Conservation (phyloP, 306 rosid genomes). For the Cucumis melo region DNA sequence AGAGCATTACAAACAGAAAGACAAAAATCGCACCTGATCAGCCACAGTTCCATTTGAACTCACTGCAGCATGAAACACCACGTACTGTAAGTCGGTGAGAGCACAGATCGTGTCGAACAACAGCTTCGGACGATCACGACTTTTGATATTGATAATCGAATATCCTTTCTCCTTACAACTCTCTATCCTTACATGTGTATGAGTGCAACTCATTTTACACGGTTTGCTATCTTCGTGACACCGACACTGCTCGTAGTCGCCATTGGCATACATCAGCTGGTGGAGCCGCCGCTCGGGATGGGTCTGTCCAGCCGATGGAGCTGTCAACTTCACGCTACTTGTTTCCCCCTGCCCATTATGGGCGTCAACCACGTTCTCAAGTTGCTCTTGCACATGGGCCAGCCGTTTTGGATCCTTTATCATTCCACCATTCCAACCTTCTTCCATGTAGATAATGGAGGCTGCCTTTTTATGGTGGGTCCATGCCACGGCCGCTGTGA, state of each 20-base stretch:
- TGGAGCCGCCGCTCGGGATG: constrained; percentile 73
- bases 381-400: constrained; percentile 42
- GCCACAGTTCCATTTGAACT: constrained; percentile 52
- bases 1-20: background rate
- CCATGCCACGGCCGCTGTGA: constrained; percentile 58
- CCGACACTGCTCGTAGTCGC: constrained; percentile 45
- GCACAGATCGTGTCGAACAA: constrained; percentile 77
- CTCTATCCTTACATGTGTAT: constrained; percentile 49
- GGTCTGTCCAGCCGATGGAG: constrained; percentile 28
- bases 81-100: constrained; percentile 55
- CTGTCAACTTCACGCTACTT: constrained; percentile 38
- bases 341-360: constrained; percentile 32
- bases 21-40: constrained; percentile 39
- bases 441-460: constrained; percentile 46
- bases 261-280: constrained; percentile 60
- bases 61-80: constrained; percentile 76
- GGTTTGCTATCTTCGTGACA: constrained; percentile 29
- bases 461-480: constrained; percentile 57
- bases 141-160: constrained; percentile 43
- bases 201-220: constrained; percentile 50
- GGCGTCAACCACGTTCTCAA: constrained; percentile 51
- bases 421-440: constrained; percentile 38
- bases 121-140: constrained; percentile 70
- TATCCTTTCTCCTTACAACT: constrained; percentile 57
- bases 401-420: constrained; percentile 36